phyloP scores from a whole-genome alignment of 176 grass and related monocot genomes.

The Raddia distichophylla region DNA sequence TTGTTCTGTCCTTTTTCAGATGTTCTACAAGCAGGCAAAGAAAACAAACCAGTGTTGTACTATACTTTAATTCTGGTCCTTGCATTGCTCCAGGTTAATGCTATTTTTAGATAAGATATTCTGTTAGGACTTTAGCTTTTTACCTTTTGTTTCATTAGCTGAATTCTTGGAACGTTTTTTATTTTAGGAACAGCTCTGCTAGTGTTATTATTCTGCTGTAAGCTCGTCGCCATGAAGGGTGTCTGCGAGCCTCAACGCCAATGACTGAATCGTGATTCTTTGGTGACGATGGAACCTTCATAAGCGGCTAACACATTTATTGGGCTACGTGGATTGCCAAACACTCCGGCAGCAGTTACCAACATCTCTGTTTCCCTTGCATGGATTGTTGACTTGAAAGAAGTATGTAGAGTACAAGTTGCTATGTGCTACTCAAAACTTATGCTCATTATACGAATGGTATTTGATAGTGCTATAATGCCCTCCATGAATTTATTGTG shows the following conservation, averaged over 20 bases:
- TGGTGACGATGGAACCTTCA: slow-evolving; percentile 21
- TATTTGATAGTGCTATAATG: not conserved
- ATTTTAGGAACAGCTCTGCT: slow-evolving; percentile 12
- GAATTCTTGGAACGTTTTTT: slow-evolving; percentile 31
- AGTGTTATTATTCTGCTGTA: slow-evolving; percentile 35
- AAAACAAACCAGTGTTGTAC: slow-evolving; percentile 97
- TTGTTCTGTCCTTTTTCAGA: slow-evolving; percentile 56
- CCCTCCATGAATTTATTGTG: not conserved
- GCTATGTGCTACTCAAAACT: not conserved
- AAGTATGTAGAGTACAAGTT: slow-evolving; percentile 25
- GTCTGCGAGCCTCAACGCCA: not conserved
- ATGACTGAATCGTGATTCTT: slow-evolving; percentile 28
- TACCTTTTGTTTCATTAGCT: slow-evolving; percentile 4
- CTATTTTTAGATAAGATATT: not conserved
- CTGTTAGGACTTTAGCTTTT: not conserved
- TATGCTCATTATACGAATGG: slow-evolving; percentile 1
- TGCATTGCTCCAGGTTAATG: slow-evolving; percentile 45
- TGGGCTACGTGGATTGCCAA: slow-evolving; percentile 12
- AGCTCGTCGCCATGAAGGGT: slow-evolving; percentile 29
- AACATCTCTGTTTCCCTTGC: not conserved
- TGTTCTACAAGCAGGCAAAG: slow-evolving; percentile 99
- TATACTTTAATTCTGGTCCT: slow-evolving; percentile 55
- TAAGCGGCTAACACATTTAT: slow-evolving; percentile 36
- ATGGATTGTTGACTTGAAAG: not conserved
- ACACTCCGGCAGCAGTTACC: slow-evolving; percentile 18